Evolutionary conservation across 306 rosid species (phyloP), one percentile per base, ranked within the genome.

Genomic region (Cyclanthera cordifolia): DNA sequence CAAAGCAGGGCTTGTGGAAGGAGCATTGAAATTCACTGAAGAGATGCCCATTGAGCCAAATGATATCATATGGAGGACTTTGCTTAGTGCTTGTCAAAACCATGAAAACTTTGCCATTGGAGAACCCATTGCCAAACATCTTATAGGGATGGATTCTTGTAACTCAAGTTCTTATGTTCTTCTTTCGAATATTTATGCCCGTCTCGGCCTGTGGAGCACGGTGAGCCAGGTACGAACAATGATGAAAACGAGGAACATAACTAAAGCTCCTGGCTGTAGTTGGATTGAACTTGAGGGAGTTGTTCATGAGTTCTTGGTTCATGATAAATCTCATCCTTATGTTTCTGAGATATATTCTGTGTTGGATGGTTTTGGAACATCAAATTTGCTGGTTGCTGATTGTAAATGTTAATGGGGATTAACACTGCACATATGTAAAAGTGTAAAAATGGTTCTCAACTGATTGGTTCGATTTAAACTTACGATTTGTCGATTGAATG

Each of bases 1-100:
- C 71, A 85, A 90, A 3, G 85, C 94, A 13, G 90, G 94, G 72
- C 86, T 51, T 0, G 55, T 89, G 10, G 86, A 89, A 83, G 87
- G 77, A 70, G 90, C 90, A 25, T 74, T 52, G 71, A 83, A 75
- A 48, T 76, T 89, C 60, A 37, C 80, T 2, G 85, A 81, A 49
- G 79, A 71, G 25, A 86, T 89, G 96, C 96, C 89, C 14, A 55
- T 89, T 24, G 74, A 86, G 84, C 90, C 96, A 6, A 89, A 89
- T 72, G 94, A 83, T 67, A 85, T 89, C 48, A 84, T 89, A 63
- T 86, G 86, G 96, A 85, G 87, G 84, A 85, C 87, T 27, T 53
- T 89, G 73, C 83, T 89, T 14, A 77, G 87, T 79, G 84, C 96
- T 23, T 89, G 90, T 67, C 78, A 83, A 79, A 81, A 54, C 58